A percentile compares a stretch with the other conserved stretches of the same genome.
Conservation (phyloP, 1,284 basidiomycete genomes). For the Naganishia sp. region DNA sequence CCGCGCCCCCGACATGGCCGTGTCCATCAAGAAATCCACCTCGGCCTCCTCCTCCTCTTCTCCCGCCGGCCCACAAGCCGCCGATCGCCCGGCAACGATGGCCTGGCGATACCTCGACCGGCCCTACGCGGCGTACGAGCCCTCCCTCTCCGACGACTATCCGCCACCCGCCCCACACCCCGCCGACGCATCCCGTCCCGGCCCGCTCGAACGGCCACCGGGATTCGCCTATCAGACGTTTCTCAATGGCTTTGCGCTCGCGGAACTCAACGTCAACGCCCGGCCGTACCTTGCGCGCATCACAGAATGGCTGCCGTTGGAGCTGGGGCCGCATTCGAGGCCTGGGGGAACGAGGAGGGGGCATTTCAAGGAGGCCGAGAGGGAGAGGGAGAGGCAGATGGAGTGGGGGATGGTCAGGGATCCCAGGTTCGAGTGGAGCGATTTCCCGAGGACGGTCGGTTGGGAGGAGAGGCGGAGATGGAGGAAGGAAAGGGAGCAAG, state of each 20-base stretch:
- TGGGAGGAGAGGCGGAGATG: conserved; percentile 3
- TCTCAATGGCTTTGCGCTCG: conserved; percentile 7
- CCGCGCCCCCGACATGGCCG: too few relatives aligned
- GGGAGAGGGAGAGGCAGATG: conserved; percentile 1
- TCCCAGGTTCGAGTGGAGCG: conserved; percentile 22
- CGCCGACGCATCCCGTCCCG: not conserved
- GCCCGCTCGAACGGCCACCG: not conserved
- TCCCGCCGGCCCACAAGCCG: too few relatives aligned
- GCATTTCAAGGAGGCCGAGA: conserved; percentile 18
- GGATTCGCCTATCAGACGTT: conserved; percentile 11
- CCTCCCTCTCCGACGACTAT: not conserved
- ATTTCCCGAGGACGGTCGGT: conserved; percentile 6
- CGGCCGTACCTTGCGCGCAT: not conserved
- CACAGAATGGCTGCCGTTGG: not conserved
- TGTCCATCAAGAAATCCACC: too few relatives aligned
- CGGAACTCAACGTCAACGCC: not conserved
- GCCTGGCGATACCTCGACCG: conserved; percentile 6
- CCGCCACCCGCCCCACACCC: not conserved
- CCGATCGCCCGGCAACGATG: conserved; percentile 1
- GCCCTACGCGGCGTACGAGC: not conserved
- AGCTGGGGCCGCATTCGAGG: not conserved
- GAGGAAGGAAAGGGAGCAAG: not conserved
- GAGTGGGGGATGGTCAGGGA: not conserved
- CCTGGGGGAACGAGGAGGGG: not conserved
- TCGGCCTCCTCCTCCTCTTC: too few relatives aligned